Evolutionary conservation across 2,329 filamentous ascomycete genomes (phyloP), one percentile per base, ranked within the genome.

Genomic region (Fonsecaea pugnacius): DNA sequence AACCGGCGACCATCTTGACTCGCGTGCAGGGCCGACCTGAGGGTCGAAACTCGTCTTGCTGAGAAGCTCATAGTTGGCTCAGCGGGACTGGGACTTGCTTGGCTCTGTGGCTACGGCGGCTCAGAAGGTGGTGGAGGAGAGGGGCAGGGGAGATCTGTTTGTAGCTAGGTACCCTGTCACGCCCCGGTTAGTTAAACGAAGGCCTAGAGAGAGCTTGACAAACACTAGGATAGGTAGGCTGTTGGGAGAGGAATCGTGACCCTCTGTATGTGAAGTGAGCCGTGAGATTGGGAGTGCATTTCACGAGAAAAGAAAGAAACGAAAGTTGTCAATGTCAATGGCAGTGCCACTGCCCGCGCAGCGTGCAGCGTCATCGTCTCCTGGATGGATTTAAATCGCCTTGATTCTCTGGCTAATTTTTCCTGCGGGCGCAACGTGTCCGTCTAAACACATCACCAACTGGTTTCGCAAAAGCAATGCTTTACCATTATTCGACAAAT

Each of bases 21-120:
- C 67, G 32, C 54, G 69, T 68, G 73, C 73, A 69, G 46, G 4
- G 60, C 62, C 14, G 67, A 65, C 33, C 76, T 76, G 67, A 80
- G 70, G 60, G 79, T 75, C 64, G 79, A 80, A 38, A 81, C 70
- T 61, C 78, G 78, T 59, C 79, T 78, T 48, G 77, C 78, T 62
- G 79, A 79, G 74, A 79, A 80, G 58, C 76, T 80, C 80, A 82
- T 82, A 32, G 43, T 53, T 53, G 7, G n/a, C 9, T 43, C 33
- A 18, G 27, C 16, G 21, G 24, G 33, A 14, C 51, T 52, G 40
- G 57, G 30, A 24, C 36, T 55, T 60, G 62, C 58, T 63, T 66
- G 64, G 60, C 57, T 18, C 12, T 33, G 60, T 53, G 55, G 46
- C 35, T n/a, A 59, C 46, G 30, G 16, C n/a, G 43, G 30, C 7